phyloP scores from a whole-genome alignment of 1,284 basidiomycete genomes.

The Cryptococcus sp. region DNA sequence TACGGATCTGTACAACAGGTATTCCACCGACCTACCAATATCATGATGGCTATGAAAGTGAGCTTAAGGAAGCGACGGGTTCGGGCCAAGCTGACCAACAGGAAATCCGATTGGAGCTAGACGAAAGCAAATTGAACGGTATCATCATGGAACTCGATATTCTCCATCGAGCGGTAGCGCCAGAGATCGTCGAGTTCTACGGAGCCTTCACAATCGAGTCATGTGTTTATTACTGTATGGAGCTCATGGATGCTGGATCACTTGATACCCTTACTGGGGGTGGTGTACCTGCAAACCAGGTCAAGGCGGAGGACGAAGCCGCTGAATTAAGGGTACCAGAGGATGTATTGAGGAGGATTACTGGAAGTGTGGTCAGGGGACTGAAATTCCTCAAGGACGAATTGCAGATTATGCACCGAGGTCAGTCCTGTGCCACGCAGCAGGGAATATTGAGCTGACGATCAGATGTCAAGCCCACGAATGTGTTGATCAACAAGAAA shows the following conservation, averaged over 20 bases:
- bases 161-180: slow-evolving; percentile 84
- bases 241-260: slow-evolving; percentile 95
- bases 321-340: slow-evolving; percentile 64
- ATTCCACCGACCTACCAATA: slow-evolving; percentile 86
- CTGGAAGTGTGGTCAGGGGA: slow-evolving; percentile 78
- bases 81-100: slow-evolving; percentile 40
- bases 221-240: slow-evolving; percentile 99
- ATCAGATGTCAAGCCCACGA: slow-evolving; percentile 84
- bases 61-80: slow-evolving; percentile 9
- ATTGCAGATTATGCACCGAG: slow-evolving; percentile 93
- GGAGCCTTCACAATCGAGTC: slow-evolving; percentile 98
- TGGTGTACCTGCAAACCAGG: slow-evolving; percentile 36
- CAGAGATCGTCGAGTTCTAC: slow-evolving; percentile 96
- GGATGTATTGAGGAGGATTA: slow-evolving; percentile 77
- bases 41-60: slow-evolving; percentile 99
- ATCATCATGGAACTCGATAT: slow-evolving; percentile 99
- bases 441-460: neutral
- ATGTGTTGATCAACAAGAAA: slow-evolving; percentile 83
- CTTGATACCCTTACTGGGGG: slow-evolving; percentile 75
- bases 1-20: slow-evolving; percentile 98
- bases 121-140: slow-evolving; percentile 86
- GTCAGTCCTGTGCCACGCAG: slow-evolving; percentile 47
- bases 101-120: slow-evolving; percentile 98
- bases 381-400: slow-evolving; percentile 94
- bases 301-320: slow-evolving; percentile 24